Percentiles rank a stretch among this genome's conserved stretches.
These are phyloP conservation scores for Salmacisia buchloeana DNA, from an alignment of 1,284 basidiomycete genomes.

Conservation along the genomic window DNA sequence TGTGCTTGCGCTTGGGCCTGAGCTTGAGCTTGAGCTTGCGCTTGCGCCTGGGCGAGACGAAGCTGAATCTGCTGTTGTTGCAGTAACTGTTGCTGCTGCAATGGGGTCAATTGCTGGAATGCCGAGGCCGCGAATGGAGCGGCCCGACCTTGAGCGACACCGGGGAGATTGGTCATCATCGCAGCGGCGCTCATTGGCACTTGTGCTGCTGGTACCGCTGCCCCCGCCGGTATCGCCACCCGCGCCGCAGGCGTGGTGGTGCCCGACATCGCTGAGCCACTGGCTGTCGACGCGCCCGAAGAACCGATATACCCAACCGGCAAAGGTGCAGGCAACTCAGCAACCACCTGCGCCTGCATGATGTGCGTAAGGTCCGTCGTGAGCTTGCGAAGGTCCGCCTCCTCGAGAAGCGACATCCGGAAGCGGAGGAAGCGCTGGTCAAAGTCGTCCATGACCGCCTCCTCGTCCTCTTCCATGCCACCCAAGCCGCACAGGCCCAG, in stretches of 20 bases:
- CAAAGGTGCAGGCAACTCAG: constrained; percentile 27
- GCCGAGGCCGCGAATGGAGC: constrained; percentile 2
- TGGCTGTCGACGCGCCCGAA: neutral
- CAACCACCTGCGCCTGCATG: constrained; percentile 43
- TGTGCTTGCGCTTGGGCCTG: constrained; percentile 1
- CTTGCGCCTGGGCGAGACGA: constrained; percentile 23
- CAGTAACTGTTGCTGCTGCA: constrained; percentile 9
- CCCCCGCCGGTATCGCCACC: constrained; percentile 19
- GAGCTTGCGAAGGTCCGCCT: constrained; percentile 44
- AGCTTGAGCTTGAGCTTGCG: constrained; percentile 10
- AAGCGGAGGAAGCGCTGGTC: constrained; percentile 49
- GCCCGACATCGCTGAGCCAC: neutral
- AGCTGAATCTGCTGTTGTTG: constrained; percentile 15
- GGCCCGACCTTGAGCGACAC: neutral
- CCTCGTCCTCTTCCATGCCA: constrained; percentile 50
- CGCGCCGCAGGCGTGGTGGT: constrained; percentile 15
- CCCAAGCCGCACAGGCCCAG: constrained; percentile 45
- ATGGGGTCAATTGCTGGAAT: neutral
- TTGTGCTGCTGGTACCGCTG: constrained; percentile 6
- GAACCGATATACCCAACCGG: constrained; percentile 7
- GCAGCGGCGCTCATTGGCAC: neutral
- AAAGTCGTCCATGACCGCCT: constrained; percentile 48
- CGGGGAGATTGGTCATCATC: neutral
- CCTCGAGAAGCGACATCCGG: constrained; percentile 46
- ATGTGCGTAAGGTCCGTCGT: constrained; percentile 47